These are phyloP conservation scores for Hanseniaspora jakobsenii DNA, from an alignment of 805 yeast genomes.

Conservation along the genomic window DNA sequence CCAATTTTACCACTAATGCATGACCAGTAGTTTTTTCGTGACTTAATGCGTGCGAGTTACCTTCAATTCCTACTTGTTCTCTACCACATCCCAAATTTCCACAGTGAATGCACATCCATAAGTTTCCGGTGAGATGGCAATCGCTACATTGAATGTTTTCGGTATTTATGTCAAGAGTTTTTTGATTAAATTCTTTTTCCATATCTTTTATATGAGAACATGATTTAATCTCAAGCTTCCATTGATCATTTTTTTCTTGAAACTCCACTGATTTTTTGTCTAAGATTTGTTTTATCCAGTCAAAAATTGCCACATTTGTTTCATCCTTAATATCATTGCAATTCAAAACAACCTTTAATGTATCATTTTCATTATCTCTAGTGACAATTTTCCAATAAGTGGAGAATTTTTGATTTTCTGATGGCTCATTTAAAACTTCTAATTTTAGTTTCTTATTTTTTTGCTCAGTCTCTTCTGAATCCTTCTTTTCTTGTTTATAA, in stretches of 20 bases:
- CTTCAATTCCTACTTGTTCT: conserved; percentile 86
- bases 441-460: conserved; percentile 25
- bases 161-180: conserved; percentile 9
- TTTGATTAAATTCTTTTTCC: conserved; percentile 24
- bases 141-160: conserved; percentile 37
- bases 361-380: conserved; percentile 2
- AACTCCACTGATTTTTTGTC: conserved; percentile 23
- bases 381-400: conserved; percentile 23
- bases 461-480: conserved; percentile 22
- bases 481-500: conserved; percentile 38
- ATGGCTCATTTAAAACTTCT: conserved; percentile 23
- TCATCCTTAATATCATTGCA: conserved; percentile 15
- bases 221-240: conserved; percentile 80
- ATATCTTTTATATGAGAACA: conserved; percentile 66
- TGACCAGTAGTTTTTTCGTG: conserved; percentile 57
- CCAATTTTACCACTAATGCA: conserved; percentile 78
- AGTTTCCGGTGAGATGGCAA: conserved; percentile 60
- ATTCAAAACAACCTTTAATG: conserved; percentile 7
- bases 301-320: neutral
- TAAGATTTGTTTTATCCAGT: conserved; percentile 22
- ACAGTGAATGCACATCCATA: conserved; percentile 89
- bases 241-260: conserved; percentile 60
- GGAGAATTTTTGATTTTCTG: conserved; percentile 26
- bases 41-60: conserved; percentile 82
- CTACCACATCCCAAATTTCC: conserved; percentile 93